Evolutionary conservation across 768 basidiomycete species (phyloP), one percentile per base, ranked within the genome.

Genomic region (Lactarius sp.): DNA sequence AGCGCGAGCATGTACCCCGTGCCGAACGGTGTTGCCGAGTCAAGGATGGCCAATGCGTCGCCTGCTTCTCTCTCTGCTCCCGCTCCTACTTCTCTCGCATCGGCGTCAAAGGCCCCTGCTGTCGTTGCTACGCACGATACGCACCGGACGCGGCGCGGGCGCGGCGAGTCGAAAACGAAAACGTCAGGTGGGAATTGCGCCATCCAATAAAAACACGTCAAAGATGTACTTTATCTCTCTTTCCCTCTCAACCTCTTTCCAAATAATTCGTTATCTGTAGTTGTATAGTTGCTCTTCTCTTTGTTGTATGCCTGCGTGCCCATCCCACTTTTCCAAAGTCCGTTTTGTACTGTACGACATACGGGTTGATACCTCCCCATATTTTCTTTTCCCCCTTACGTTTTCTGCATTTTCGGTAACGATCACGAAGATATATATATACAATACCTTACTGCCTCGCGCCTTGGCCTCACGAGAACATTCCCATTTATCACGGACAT

Each of bases 81-180:
- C 2, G 36, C 20, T 37, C 36, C 58, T 42, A 9, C 8, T 10
- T 4, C 56, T 12, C 12, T 20, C 8, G 39, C 50, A 9, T 9
- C 31, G 51, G 1, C 27, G 13, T 34, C 33, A 37, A 44, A 52
- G 20, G 5, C 33, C 13, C 31, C 59, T 16, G 58, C 33, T n/a
- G 27, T 42, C 22, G 46, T 18, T 10, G 14, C 31, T n/a, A 46
- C 34, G 37, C 59, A 18, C 16, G 31, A 57, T 14, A 65, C 53
- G 36, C 62, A 52, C 1, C 36, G 63, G 54, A 50, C 60, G 5
- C 51, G 49, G 47, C 60, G 64, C 31, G 58, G 57, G 27, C 67
- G 61, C 13, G 61, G 55, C 14, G 57, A 60, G 16, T 33, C 56
- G 56, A 66, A 65, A 46, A 16, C 59, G 27, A 27, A 27, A 27